Base-by-base conservation (phyloP, 768 basidiomycete species). In the Cyclocybe cylindracea region DNA sequence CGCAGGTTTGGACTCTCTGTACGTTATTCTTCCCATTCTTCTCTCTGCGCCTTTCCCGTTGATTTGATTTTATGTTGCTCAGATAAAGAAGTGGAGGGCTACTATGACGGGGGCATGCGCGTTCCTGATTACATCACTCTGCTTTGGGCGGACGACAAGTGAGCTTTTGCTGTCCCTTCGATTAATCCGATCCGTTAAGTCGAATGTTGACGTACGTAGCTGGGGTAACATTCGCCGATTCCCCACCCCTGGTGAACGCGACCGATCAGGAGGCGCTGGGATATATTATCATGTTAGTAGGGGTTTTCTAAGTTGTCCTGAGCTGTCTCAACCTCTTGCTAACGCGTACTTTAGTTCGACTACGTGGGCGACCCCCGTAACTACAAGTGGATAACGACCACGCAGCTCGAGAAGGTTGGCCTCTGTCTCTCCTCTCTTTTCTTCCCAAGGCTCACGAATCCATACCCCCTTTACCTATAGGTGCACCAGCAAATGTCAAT, bases 111-210 rank as follows among this genome's bases (percentile, higher is more conserved):
- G 46, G 84, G 85, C 9, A 71, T 87, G 74, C 69, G 68, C 4
- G 84, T 82, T 2, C 80, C 80, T 0, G 85, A 87, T 44, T 84
- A 86, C 61, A 70, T 87, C n/a, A 83, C 78, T 3, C 67, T 87
- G 2, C 70, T 87, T 19, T 87, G 85, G 86, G 70, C 86, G 1
- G 88, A 90, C 55, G 88, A 89, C 61, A 89, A 88, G 83, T 84
- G 44, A 32, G 74, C 59, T 45, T 5, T 29, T 32, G 10, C 49
- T 16, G 11, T 50, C 39, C 3, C 6, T 40, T 29, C 11, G 1
- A 29, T 18, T 31, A n/a, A 40, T 5, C n/a, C 39, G 5, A n/a
- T n/a, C 11, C n/a, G 19, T 1, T 14, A 14, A 11, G 46, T 14
- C 18, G 40, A 11, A 16, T 39, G 10, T 18, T 35, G 2, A 18